phyloP scores from a whole-genome alignment of 768 basidiomycete species.

The Zangia roseola region DNA sequence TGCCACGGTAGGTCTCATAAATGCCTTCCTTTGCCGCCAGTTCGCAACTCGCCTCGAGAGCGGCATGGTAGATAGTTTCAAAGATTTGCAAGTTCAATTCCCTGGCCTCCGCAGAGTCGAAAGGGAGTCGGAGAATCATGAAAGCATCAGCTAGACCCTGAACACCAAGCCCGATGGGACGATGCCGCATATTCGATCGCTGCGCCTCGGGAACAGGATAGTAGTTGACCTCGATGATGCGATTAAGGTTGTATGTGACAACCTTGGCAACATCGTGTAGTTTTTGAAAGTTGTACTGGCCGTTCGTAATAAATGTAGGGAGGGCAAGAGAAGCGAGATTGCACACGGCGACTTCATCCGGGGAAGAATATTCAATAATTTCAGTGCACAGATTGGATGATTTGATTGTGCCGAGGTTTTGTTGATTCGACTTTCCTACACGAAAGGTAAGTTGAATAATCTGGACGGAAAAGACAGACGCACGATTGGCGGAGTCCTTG shows the following conservation, averaged over 20 bases:
- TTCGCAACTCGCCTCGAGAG: conserved; percentile 88
- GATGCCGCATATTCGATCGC: conserved; percentile 93
- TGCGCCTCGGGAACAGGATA: conserved; percentile 92
- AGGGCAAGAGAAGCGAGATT: conserved; percentile 97
- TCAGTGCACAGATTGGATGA: conserved; percentile 99
- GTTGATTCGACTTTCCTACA: conserved; percentile 96
- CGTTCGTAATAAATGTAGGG: conserved; percentile 83
- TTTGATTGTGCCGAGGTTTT: conserved; percentile 98
- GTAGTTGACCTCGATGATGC: conserved; percentile 92
- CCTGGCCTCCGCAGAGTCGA: conserved; percentile 86
- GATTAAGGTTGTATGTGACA: conserved; percentile 90
- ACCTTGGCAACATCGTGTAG: conserved; percentile 94
- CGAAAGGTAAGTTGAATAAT: background rate
- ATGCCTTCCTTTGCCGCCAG: conserved; percentile 75
- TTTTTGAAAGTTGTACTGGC: conserved; percentile 90
- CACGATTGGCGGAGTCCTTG: conserved; percentile 94
- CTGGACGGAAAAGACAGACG: conserved; percentile 26
- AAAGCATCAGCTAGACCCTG: conserved; percentile 98
- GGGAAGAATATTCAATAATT: conserved; percentile 96
- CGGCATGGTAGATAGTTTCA: conserved; percentile 98
- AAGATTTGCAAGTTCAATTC: conserved; percentile 93
- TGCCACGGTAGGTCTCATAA: conserved; percentile 89
- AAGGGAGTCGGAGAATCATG: conserved; percentile 95
- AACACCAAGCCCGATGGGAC: conserved; percentile 96
- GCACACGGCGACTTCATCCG: conserved; percentile 97